These are phyloP conservation scores for Sarocladium kiliense DNA, from an alignment of 2,329 filamentous ascomycete species.

Conservation along the genomic window DNA sequence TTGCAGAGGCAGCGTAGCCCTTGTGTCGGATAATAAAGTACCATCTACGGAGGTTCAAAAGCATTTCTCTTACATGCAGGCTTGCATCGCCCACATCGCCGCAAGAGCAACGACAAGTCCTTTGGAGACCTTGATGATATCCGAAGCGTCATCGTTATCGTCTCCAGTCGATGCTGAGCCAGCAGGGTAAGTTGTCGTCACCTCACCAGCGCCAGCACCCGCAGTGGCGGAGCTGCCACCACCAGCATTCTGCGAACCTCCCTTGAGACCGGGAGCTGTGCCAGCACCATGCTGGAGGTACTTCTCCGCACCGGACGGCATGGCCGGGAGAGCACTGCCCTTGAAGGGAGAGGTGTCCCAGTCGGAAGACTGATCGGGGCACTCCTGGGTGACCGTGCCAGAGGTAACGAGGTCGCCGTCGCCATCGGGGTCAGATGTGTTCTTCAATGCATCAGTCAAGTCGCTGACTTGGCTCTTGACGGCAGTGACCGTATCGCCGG, in stretches of 20 bases:
- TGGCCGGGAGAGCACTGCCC: slow-evolving; percentile 45
- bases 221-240: slow-evolving; percentile 41
- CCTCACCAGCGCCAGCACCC: slow-evolving; percentile 26
- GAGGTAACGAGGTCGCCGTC: slow-evolving; percentile 39
- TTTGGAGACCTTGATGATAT: slow-evolving; percentile 20
- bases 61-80: not conserved
- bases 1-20: too few relatives aligned
- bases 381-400: slow-evolving; percentile 40
- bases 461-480: slow-evolving; percentile 59
- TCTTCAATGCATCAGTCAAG: slow-evolving; percentile 41
- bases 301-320: slow-evolving; percentile 44
- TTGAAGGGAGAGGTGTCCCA: slow-evolving; percentile 30
- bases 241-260: slow-evolving; percentile 49
- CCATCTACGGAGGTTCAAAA: too few relatives aligned
- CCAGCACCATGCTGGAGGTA: slow-evolving; percentile 50
- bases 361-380: slow-evolving; percentile 41
- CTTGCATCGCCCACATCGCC: not conserved
- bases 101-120: slow-evolving; percentile 7
- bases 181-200: slow-evolving; percentile 20
- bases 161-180: slow-evolving; percentile 11
- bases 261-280: slow-evolving; percentile 45
- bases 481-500: slow-evolving; percentile 33
- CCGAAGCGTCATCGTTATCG: slow-evolving; percentile 20
- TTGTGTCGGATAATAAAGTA: too few relatives aligned
- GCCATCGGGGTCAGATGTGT: slow-evolving; percentile 45